Evolutionary conservation across 2,329 filamentous ascomycete genomes (phyloP), one percentile per base, ranked within the genome.

Genomic region (Scedosporium dehoogii): DNA sequence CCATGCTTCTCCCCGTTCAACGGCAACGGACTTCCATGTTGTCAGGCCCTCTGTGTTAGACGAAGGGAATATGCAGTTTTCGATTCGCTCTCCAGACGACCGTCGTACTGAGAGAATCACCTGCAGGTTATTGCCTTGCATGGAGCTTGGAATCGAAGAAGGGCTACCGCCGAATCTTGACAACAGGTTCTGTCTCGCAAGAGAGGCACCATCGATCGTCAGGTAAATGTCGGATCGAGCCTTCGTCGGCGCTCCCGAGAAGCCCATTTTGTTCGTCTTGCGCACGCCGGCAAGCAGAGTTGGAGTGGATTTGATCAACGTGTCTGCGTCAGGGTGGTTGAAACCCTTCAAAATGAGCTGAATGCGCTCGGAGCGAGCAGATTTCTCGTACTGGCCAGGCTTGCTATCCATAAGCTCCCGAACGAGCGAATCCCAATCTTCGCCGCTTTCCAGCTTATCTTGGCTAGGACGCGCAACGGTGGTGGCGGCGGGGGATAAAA

Each of bases 221-320:
- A 99, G 75, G 71, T 99, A 99, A 59, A 99, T 97, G 72, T 99
- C 96, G 10, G 92, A 97, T 68, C 96, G 83, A 16, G 89, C 82
- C 71, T 91, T 92, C 0, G 89, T 92, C 0, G 94, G 93, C 1
- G 92, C 92, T 12, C 92, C 92, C 3, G 93, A 91, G 72, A 99
- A 97, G 1, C 92, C 94, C 73, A 97, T 92, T 72, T 94, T 94
- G 69, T 82, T 88, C 0, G 92, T 96, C 72, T 89, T 89, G 63
- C 82, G 81, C 64, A 97, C 84, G 60, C 89, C 87, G 59, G 96
- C 88, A 14, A 99, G 84, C 14, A 96, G 77, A 0, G 93, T 97
- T 0, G 94, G 94, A 3, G 91, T 96, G 58, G 88, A 86, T 69
- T 89, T 91, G 70, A 97, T 89, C 48, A 99, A 81, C 0, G 77